Conservation (phyloP, 106 monocot species). For the Vanilla planifolia region DNA sequence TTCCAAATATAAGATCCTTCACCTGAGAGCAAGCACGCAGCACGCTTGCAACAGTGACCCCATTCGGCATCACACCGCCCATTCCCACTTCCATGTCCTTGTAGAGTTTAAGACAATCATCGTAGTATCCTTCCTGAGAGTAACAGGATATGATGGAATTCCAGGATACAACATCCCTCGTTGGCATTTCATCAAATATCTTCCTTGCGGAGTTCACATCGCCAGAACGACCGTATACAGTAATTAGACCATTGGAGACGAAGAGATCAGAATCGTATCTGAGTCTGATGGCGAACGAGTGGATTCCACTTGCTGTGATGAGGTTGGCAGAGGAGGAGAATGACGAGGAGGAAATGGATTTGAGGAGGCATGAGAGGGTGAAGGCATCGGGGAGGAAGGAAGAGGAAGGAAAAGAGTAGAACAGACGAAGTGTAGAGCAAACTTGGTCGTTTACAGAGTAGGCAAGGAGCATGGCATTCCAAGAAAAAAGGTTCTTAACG, state of each 20-base stretch:
- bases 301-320: constrained; percentile 6
- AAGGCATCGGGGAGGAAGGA: constrained; percentile 32
- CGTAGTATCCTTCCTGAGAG: constrained; percentile 21
- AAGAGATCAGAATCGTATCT: constrained; percentile 24
- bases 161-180: constrained; percentile 35
- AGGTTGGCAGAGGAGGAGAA: constrained; percentile 4
- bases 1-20: constrained; percentile 25
- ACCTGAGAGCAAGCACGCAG: constrained; percentile 36
- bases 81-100: constrained; percentile 10
- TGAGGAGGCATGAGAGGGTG: constrained; percentile 41
- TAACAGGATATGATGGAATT: constrained; percentile 36
- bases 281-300: constrained; percentile 16
- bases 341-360: constrained; percentile 17
- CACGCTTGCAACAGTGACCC: constrained; percentile 25
- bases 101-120: constrained; percentile 21
- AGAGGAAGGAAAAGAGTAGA: constrained; percentile 13
- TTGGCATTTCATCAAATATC: constrained; percentile 30
- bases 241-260: constrained; percentile 38
- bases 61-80: constrained; percentile 19
- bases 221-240: constrained; percentile 13
- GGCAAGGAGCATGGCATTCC: constrained; percentile 40
- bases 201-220: constrained; percentile 9
- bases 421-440: constrained; percentile 15
- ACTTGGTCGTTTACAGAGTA: constrained; percentile 18
- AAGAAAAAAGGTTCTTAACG: constrained; percentile 33